Conservation (phyloP, 208 protist species). For the Leishmania tarentolae region DNA sequence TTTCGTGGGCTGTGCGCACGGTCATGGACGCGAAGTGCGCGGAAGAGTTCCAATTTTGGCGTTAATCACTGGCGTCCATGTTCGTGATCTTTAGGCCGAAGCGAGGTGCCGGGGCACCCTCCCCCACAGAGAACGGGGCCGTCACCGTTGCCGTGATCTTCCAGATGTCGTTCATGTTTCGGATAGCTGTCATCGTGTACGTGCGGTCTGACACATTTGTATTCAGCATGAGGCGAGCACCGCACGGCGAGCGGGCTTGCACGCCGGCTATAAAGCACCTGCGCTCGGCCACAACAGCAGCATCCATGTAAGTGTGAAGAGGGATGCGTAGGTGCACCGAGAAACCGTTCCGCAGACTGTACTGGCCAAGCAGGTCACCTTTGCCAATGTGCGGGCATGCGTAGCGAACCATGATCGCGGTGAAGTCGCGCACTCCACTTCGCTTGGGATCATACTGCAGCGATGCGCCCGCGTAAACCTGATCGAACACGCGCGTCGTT, state of each 20-base stretch:
- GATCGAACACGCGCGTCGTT: constrained; percentile 40
- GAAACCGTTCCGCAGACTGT: constrained; percentile 47
- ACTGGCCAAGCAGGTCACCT: constrained; percentile 64
- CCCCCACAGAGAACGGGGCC: constrained; percentile 10
- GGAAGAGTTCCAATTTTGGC: neutral
- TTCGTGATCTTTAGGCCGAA: constrained; percentile 60
- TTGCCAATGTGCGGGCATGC: constrained; percentile 44
- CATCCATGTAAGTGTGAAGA: constrained; percentile 42
- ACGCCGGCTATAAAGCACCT: constrained; percentile 60
- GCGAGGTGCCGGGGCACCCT: constrained; percentile 12
- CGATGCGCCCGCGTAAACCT: constrained; percentile 37
- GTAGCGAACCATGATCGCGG: constrained; percentile 32
- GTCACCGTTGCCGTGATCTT: constrained; percentile 60
- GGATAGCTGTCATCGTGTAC: constrained; percentile 41
- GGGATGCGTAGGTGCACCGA: constrained; percentile 58
- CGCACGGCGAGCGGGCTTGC: constrained; percentile 55
- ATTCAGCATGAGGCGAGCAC: constrained; percentile 58
- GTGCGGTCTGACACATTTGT: constrained; percentile 53
- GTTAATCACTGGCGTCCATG: constrained; percentile 30
- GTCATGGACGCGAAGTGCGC: neutral
- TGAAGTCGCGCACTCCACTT: constrained; percentile 65
- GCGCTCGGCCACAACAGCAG: constrained; percentile 53
- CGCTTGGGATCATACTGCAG: constrained; percentile 65
- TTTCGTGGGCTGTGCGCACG: neutral
- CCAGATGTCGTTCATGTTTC: constrained; percentile 65